These are phyloP conservation scores for Aureobasidium leucospermi DNA, from an alignment of 2,329 filamentous ascomycete genomes.

Conservation along the genomic window DNA sequence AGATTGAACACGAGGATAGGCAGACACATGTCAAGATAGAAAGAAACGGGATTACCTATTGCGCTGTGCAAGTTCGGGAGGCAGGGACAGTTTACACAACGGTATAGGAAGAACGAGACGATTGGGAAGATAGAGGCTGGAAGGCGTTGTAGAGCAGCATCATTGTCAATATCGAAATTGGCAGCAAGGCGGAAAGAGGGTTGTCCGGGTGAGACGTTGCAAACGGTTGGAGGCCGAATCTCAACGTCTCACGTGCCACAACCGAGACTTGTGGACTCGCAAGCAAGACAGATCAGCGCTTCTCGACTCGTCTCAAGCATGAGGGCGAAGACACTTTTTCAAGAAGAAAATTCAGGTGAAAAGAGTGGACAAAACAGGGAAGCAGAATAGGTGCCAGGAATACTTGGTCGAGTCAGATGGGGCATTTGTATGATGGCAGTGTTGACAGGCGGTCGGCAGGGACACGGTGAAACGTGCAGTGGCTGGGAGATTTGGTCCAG, in stretches of 20 bases:
- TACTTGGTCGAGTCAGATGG: neutral
- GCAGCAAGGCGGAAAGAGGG: neutral
- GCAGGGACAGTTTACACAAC: neutral
- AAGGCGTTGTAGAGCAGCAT: neutral
- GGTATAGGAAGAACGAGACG: neutral
- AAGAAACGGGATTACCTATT: neutral
- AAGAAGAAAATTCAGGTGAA: neutral
- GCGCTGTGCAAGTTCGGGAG: neutral
- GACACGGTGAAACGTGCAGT: neutral
- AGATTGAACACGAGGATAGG: neutral
- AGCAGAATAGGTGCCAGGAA: neutral
- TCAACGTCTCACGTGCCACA: constrained; percentile 9
- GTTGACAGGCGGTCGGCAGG: neutral
- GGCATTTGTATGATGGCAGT: neutral
- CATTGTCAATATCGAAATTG: neutral
- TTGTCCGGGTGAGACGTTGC: neutral
- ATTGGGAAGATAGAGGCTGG: neutral
- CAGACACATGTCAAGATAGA: neutral
- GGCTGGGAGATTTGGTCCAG: neutral
- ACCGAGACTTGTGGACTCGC: neutral
- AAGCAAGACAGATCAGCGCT: neutral
- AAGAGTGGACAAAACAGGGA: neutral
- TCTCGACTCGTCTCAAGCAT: neutral
- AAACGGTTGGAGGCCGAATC: neutral
- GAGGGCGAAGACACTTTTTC: neutral